Conservation (phyloP, 192 early-diverging fungal genomes). For the Coemansia sp. region DNA sequence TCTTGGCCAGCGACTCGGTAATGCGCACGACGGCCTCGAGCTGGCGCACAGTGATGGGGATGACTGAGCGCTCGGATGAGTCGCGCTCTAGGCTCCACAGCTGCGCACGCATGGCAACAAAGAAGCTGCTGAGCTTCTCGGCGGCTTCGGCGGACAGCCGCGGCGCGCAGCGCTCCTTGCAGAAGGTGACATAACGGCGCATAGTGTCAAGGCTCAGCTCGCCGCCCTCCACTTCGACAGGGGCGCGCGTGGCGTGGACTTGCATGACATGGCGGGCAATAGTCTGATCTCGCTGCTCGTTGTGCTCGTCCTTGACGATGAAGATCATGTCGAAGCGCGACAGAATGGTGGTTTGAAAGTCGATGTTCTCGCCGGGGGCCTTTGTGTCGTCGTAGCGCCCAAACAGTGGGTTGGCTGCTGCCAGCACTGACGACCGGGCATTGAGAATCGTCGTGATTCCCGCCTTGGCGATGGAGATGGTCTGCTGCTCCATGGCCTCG, state of each 20-base stretch:
- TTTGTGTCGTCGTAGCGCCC: slow-evolving; percentile 98
- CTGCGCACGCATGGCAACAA: slow-evolving; percentile 84
- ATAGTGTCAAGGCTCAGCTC: slow-evolving; percentile 93
- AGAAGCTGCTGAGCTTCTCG: slow-evolving; percentile 88
- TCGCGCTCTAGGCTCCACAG: slow-evolving; percentile 73
- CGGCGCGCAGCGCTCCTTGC: slow-evolving; percentile 90
- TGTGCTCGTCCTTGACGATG: slow-evolving; percentile 96
- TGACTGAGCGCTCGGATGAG: slow-evolving; percentile 65
- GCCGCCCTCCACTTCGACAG: slow-evolving; percentile 57
- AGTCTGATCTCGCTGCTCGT: slow-evolving; percentile 80
- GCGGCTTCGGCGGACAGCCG: slow-evolving; percentile 82
- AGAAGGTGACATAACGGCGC: slow-evolving; percentile 94
- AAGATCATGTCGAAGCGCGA: slow-evolving; percentile 99
- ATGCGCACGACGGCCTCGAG: slow-evolving; percentile 98
- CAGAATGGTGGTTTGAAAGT: slow-evolving; percentile 99
- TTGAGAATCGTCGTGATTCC: slow-evolving; percentile 99
- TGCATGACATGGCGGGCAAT: slow-evolving; percentile 96
- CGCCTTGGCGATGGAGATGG: slow-evolving; percentile 99
- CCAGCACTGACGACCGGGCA: slow-evolving; percentile 92
- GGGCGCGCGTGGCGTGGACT: slow-evolving; percentile 80
- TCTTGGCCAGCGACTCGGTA: slow-evolving; percentile 95
- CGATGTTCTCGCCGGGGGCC: slow-evolving; percentile 98
- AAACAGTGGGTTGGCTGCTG: slow-evolving; percentile 97
- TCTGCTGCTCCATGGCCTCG: slow-evolving; percentile 99
- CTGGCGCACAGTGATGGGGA: slow-evolving; percentile 96